Evolutionary conservation across 2,329 filamentous ascomycete species (phyloP).

Genomic region (Aspergillus flavus): DNA sequence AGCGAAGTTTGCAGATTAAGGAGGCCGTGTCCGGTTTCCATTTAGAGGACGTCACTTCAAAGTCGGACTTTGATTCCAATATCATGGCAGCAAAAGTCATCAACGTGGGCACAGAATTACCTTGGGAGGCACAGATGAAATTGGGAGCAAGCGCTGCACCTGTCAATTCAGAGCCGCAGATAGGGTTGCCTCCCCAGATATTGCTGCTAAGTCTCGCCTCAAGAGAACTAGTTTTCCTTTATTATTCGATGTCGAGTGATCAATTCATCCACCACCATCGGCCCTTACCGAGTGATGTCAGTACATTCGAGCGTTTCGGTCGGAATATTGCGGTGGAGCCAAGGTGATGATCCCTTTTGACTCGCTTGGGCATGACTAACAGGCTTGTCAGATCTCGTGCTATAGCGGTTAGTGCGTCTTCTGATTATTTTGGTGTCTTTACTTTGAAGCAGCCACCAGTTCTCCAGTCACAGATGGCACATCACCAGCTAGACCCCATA

Average conservation of each 20-base stretch:
- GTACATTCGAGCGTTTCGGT: constrained; percentile 59
- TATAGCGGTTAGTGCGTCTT: constrained; percentile 70
- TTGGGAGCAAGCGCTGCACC: constrained; percentile 17
- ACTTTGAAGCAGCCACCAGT: constrained; percentile 62
- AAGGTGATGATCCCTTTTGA: constrained; percentile 49
- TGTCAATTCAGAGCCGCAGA: constrained; percentile 15
- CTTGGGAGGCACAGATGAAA: constrained; percentile 37
- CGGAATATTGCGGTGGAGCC: constrained; percentile 77
- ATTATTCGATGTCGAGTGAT: constrained; percentile 55
- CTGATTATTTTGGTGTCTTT: constrained; percentile 71
- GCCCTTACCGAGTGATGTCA: constrained; percentile 60
- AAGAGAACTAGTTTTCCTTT: constrained; percentile 76
- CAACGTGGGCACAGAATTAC: constrained; percentile 55
- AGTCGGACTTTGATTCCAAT: constrained; percentile 74
- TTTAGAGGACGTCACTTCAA: constrained; percentile 74
- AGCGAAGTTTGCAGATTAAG: constrained; percentile 78
- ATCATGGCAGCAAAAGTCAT: constrained; percentile 81
- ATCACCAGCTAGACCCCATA: constrained; percentile 61
- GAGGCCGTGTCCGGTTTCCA: constrained; percentile 68
- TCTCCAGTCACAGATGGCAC: constrained; percentile 55
- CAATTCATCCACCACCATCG: constrained; percentile 65
- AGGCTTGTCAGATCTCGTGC: constrained; percentile 50
- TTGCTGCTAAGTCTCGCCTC: constrained; percentile 75
- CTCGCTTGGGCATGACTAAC: constrained; percentile 8
- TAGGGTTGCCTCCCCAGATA: constrained; percentile 71